Evolutionary conservation across 805 yeast species (phyloP), one percentile per base, ranked within the genome.

Genomic region (Suhomyces sp.): DNA sequence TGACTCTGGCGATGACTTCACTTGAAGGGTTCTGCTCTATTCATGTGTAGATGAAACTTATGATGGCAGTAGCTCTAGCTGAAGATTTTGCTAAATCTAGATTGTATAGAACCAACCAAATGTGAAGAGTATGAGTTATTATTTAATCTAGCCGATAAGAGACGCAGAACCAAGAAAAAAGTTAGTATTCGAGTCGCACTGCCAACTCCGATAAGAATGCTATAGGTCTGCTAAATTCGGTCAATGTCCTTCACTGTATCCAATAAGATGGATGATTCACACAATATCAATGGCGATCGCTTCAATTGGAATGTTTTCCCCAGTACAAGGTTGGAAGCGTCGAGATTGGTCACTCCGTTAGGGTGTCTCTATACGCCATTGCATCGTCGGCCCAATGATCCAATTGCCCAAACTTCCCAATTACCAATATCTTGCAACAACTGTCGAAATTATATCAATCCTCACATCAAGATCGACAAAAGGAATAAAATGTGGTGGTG

Each of bases 281-380:
- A 17, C 35, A 86, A 82, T 67, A 69, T 69, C 48, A 86, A 83
- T 62, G 88, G 88, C 50, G 82, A 84, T 48, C 79, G 88, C 52
- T 86, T 87, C 73, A 82, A 87, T 60, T 87, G 93, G 93, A 85
- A 87, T 67, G 59, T 71, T 9, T 67, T 74, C 55, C 77, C 78
- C 1, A 62, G 70, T 17, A 72, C 77, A 1, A 64, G 72, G 41
- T 57, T 72, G 5, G 78, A 74, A 52, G 66, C 65, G 3, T 59
- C 66, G 2, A 65, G 58, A 25, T 51, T 71, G 46, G 60, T 64
- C 55, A 60, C 71, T 2, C 77, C 77, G 2, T 37, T 73, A 37
- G 78, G 75, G 9, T 72, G 77, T 53, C 52, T 73, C 39, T 67
- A 60, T 49, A 57, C 69, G 0, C 77, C 77, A 9, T 54, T 66